phyloP scores from a whole-genome alignment of 148 eudicot genomes.

The Rhododendron williamsianum region DNA sequence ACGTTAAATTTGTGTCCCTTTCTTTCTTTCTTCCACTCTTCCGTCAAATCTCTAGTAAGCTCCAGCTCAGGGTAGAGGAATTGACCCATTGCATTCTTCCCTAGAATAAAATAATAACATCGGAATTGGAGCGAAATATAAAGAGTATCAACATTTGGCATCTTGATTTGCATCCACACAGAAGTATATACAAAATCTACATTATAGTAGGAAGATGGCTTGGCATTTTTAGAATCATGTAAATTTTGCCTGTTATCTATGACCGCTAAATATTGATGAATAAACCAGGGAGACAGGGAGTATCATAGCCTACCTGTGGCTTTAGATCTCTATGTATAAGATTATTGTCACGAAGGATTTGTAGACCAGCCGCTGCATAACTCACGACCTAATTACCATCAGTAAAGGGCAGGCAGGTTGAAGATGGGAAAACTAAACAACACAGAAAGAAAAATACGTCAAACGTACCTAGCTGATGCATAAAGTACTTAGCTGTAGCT shows the following conservation, averaged over 20 bases:
- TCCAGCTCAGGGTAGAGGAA: not conserved
- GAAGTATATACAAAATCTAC: not conserved
- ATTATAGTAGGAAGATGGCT: not conserved
- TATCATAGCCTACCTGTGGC: constrained; percentile 62
- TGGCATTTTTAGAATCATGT: not conserved
- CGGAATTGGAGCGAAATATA: not conserved
- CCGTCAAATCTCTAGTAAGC: not conserved
- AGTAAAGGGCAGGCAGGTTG: not conserved
- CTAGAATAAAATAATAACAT: not conserved
- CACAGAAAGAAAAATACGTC: constrained; percentile 3
- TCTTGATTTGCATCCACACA: not conserved
- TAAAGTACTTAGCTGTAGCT: constrained; percentile 78
- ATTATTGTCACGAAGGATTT: constrained; percentile 83
- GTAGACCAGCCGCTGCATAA: constrained; percentile 74
- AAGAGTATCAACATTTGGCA: not conserved
- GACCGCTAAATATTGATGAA: not conserved
- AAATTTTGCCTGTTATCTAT: not conserved
- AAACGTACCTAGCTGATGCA: constrained; percentile 81
- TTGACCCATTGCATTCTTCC: too few relatives aligned
- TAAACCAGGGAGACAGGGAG: not conserved
- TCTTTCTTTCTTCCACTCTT: not conserved
- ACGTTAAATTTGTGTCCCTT: not conserved
- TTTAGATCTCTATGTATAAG: constrained; percentile 92
- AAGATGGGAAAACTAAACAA: not conserved
- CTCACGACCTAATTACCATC: constrained; percentile 12